These are phyloP conservation scores for Casuarina equisetifolia DNA, from an alignment of 306 rosid species.

Conservation along the genomic window DNA sequence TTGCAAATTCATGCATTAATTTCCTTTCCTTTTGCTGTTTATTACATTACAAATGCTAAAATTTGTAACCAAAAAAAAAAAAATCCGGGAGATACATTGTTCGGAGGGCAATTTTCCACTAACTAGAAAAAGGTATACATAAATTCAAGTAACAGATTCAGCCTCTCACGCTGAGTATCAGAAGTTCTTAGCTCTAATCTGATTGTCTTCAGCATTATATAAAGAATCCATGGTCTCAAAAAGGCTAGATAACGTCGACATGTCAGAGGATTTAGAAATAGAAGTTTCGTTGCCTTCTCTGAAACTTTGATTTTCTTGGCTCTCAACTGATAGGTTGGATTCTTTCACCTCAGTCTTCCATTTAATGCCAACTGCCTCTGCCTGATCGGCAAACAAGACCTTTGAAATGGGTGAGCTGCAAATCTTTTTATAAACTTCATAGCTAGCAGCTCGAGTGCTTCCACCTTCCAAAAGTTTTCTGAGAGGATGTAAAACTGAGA, in stretches of 20 bases:
- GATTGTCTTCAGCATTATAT: conserved; percentile 36
- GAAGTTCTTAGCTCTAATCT: conserved; percentile 32
- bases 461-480: conserved; percentile 70
- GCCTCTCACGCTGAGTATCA: conserved; percentile 20
- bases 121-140: neutral
- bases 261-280: conserved; percentile 19
- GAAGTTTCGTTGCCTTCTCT: conserved; percentile 14
- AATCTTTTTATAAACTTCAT: conserved; percentile 71
- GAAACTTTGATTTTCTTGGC: conserved; percentile 27
- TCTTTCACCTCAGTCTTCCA: conserved; percentile 50
- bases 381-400: conserved; percentile 73
- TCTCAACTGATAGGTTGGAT: conserved; percentile 21
- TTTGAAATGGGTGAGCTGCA: conserved; percentile 63
- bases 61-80: neutral
- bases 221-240: conserved; percentile 45
- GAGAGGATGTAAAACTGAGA: conserved; percentile 70
- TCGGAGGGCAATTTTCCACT: neutral
- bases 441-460: conserved; percentile 62
- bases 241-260: conserved; percentile 13
- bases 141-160: neutral
- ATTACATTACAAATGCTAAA: conserved; percentile 13
- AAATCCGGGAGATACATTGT: neutral
- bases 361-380: conserved; percentile 56
- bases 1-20: neutral
- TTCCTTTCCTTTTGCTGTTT: conserved; percentile 1